Evolutionary conservation across 1,284 basidiomycete genomes (phyloP).

Genomic region (Ganoderma leucocontextum): DNA sequence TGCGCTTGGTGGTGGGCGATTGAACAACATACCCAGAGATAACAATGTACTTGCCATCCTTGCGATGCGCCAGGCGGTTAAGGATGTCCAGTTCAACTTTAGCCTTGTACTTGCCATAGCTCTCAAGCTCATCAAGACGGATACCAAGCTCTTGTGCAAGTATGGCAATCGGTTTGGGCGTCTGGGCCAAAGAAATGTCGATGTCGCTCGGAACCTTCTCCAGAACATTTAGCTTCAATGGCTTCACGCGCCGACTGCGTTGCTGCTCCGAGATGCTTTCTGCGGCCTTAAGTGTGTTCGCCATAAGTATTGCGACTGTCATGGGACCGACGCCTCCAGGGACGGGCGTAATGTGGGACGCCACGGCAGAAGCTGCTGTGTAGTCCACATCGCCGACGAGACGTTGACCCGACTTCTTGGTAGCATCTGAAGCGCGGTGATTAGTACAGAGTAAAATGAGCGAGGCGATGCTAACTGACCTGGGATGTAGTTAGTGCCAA

Average conservation of each 20-base stretch:
- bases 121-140: conserved; percentile 88
- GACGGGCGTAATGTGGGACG: conserved; percentile 95
- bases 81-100: conserved; percentile 94
- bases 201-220: conserved; percentile 95
- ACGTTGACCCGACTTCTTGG: conserved; percentile 95
- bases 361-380: conserved; percentile 77
- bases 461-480: conserved; percentile 52
- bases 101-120: conserved; percentile 96
- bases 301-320: conserved; percentile 99
- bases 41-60: conserved; percentile 97
- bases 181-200: conserved; percentile 95
- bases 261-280: conserved; percentile 80
- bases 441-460: not conserved
- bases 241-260: conserved; percentile 75
- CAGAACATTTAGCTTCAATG: conserved; percentile 81
- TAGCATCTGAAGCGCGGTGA: conserved; percentile 61
- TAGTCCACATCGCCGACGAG: conserved; percentile 98
- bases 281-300: conserved; percentile 90
- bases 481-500: conserved; percentile 97
- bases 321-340: conserved; percentile 99
- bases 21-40: conserved; percentile 77
- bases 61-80: conserved; percentile 85
- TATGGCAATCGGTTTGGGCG: conserved; percentile 87
- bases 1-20: not conserved
- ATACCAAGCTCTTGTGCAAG: conserved; percentile 93